A percentile compares a stretch with the other conserved stretches of the same genome.
Conservation (phyloP, 2,329 filamentous ascomycete species). For the Sphaerulina musiva region DNA sequence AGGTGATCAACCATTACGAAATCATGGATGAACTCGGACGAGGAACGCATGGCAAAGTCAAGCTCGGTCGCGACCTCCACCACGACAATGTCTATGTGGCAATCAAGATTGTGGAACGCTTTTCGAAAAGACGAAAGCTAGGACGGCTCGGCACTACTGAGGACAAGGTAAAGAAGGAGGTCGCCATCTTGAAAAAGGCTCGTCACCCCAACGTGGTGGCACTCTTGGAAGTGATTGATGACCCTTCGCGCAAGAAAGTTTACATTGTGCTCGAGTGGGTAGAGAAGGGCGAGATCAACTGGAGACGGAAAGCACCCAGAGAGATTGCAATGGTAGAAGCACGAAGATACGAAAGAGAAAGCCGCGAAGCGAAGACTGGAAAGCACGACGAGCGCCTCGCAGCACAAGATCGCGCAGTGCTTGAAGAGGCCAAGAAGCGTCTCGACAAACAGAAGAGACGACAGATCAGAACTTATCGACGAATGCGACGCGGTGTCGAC, state of each 20-base stretch:
- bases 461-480: conserved; percentile 32
- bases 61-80: conserved; percentile 75
- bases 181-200: conserved; percentile 97
- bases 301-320: conserved; percentile 80
- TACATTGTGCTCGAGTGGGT: conserved; percentile 97
- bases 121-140: conserved; percentile 87
- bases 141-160: conserved; percentile 65
- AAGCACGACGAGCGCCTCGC: conserved; percentile 39
- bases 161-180: conserved; percentile 88
- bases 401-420: conserved; percentile 42
- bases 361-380: conserved; percentile 38
- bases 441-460: conserved; percentile 46
- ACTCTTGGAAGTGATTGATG: conserved; percentile 92
- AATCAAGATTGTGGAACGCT: conserved; percentile 97
- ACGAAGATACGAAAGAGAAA: conserved; percentile 66
- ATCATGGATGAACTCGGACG: conserved; percentile 93
- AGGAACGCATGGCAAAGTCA: conserved; percentile 95
- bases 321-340: conserved; percentile 81
- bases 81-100: conserved; percentile 68
- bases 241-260: conserved; percentile 92
- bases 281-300: conserved; percentile 86
- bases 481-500: conserved; percentile 22
- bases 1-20: conserved; percentile 96
- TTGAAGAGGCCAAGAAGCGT: conserved; percentile 47
- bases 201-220: conserved; percentile 95